Percentiles rank a stretch among this genome's conserved stretches.
Conservation (phyloP, 805 yeast genomes). For the Wickerhamiella parazyma region DNA sequence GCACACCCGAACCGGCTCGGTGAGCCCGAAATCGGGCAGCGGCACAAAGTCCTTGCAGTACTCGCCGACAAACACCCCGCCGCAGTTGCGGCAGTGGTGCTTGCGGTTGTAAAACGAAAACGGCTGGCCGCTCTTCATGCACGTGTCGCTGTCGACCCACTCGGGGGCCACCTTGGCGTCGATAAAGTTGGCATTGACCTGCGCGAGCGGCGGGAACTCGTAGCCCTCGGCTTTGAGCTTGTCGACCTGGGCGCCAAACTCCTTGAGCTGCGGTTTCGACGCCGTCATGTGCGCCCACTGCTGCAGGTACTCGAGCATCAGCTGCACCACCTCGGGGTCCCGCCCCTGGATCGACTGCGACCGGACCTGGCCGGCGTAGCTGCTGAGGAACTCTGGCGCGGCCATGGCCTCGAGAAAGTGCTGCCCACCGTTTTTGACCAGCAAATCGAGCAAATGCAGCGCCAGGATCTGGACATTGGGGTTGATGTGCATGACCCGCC, state of each 20-base stretch:
- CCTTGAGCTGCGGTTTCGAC: conserved; percentile 48
- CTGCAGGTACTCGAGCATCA: conserved; percentile 52
- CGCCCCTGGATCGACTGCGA: conserved; percentile 28
- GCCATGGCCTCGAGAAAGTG: conserved; percentile 71
- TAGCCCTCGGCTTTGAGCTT: conserved; percentile 42
- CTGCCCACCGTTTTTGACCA: conserved; percentile 85
- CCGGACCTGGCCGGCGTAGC: conserved; percentile 51
- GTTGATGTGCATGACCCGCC: conserved; percentile 53
- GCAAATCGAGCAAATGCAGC: conserved; percentile 65
- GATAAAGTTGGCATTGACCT: conserved; percentile 39
- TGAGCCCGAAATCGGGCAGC: conserved; percentile 72
- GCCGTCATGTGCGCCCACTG: conserved; percentile 67
- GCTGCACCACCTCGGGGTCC: conserved; percentile 42
- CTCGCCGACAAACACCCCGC: conserved; percentile 79
- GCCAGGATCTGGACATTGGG: conserved; percentile 71
- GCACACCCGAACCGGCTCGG: conserved; percentile 84
- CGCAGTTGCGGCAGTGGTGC: conserved; percentile 95
- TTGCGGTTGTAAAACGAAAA: conserved; percentile 77
- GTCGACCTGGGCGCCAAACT: conserved; percentile 49
- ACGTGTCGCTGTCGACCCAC: conserved; percentile 91
- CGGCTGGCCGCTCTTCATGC: conserved; percentile 79
- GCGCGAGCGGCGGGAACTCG: conserved; percentile 40
- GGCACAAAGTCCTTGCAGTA: conserved; percentile 67
- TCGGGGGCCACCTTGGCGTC: conserved; percentile 93
- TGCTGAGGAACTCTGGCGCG: conserved; percentile 75